phyloP scores from a whole-genome alignment of 306 rosid species.

The Echinosophora koreensis region DNA sequence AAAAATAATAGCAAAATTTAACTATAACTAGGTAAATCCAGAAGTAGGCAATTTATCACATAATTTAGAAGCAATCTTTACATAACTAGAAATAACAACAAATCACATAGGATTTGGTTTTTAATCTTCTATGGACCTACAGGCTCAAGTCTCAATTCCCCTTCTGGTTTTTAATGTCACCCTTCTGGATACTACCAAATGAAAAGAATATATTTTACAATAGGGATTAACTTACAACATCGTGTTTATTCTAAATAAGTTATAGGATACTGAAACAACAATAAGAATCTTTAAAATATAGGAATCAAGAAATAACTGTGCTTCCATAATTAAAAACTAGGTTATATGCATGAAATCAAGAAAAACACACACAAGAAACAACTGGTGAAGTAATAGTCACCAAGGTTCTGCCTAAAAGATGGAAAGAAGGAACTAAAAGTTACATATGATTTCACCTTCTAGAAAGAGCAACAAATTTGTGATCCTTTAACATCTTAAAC shows the following conservation, averaged over 20 bases:
- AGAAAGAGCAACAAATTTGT: slow-evolving; percentile 9
- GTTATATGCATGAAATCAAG: slow-evolving; percentile 2
- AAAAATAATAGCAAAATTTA: too few relatives aligned
- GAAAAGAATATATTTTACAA: too few relatives aligned
- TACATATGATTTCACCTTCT: background rate
- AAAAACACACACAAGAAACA: background rate
- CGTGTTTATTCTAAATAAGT: background rate
- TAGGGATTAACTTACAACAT: background rate
- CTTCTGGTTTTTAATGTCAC: too few relatives aligned
- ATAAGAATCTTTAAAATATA: slow-evolving; percentile 6
- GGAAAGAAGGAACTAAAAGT: background rate
- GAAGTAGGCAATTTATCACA: too few relatives aligned
- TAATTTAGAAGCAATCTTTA: too few relatives aligned
- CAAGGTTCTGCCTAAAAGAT: background rate
- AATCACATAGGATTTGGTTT: too few relatives aligned
- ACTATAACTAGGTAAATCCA: too few relatives aligned
- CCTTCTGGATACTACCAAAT: too few relatives aligned
- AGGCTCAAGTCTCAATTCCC: too few relatives aligned
- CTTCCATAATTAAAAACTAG: slow-evolving; percentile 20
- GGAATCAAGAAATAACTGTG: background rate
- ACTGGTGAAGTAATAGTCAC: background rate
- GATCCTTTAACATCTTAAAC: background rate
- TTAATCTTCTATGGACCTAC: too few relatives aligned
- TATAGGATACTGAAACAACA: slow-evolving; percentile 16
- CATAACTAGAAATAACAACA: too few relatives aligned